A percentile compares a stretch with the other conserved stretches of the same genome.
Conservation (phyloP, 331 rosid species). For the Malus hybrid region DNA sequence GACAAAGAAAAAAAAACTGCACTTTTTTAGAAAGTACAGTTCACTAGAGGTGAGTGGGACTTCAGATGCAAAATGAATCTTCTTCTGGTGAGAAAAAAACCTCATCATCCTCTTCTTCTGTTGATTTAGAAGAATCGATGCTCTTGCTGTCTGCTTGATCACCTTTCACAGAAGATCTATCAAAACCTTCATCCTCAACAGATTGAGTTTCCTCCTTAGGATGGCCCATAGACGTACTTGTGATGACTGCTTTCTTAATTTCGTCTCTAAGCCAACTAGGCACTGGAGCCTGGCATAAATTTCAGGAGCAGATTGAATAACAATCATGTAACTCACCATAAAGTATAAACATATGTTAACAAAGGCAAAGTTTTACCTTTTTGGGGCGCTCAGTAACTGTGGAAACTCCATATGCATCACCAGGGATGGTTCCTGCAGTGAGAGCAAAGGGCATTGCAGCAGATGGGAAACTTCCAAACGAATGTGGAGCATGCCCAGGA, state of each 20-base stretch:
- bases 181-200: conserved; percentile 44
- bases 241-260: conserved; percentile 79
- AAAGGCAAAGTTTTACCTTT: conserved; percentile 46
- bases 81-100: conserved; percentile 30
- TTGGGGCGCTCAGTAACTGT: conserved; percentile 83
- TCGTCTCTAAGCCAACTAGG: conserved; percentile 99
- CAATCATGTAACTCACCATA: neutral
- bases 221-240: conserved; percentile 63
- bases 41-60: neutral
- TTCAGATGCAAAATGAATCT: neutral
- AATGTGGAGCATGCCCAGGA: conserved; percentile 58
- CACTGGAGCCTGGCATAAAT: conserved; percentile 67
- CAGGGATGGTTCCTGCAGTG: conserved; percentile 53
- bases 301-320: conserved; percentile 8
- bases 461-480: conserved; percentile 79
- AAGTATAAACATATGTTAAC: conserved; percentile 7
- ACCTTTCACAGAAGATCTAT: conserved; percentile 38
- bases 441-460: conserved; percentile 53
- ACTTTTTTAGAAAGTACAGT: neutral
- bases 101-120: conserved; percentile 93
- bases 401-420: conserved; percentile 74
- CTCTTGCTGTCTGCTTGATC: conserved; percentile 77
- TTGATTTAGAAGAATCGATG: conserved; percentile 71
- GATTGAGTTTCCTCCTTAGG: conserved; percentile 47
- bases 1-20: neutral